Conservation (phyloP, 352 stramenopile species). For the Phytophthora cactorum region DNA sequence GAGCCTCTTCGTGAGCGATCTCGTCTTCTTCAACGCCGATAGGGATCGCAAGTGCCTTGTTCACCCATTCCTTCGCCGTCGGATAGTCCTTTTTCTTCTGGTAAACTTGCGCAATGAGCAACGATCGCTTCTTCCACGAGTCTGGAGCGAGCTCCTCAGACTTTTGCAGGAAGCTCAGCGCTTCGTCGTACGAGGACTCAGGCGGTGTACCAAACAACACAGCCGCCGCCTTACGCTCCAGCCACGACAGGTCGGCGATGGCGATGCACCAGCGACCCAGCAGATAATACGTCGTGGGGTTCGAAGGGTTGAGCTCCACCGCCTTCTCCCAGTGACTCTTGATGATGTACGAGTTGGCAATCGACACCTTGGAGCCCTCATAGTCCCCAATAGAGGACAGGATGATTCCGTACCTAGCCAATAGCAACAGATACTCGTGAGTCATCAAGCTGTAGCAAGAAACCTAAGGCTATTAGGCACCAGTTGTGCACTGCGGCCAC, state of each 20-base stretch:
- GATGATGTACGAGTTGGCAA: conserved; percentile 86
- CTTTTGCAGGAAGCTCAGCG: conserved; percentile 75
- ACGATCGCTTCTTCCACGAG: conserved; percentile 87
- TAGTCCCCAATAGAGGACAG: conserved; percentile 86
- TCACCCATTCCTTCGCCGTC: conserved; percentile 72
- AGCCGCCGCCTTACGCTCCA: conserved; percentile 83
- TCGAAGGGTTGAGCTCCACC: conserved; percentile 70
- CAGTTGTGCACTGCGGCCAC: conserved; percentile 83
- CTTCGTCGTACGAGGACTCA: conserved; percentile 84
- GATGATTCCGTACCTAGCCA: conserved; percentile 75
- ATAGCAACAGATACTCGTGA: conserved; percentile 6
- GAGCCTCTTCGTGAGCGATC: conserved; percentile 71
- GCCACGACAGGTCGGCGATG: conserved; percentile 85
- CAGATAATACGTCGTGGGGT: conserved; percentile 80
- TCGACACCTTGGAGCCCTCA: conserved; percentile 85
- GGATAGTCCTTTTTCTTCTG: conserved; percentile 76
- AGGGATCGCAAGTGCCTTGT: conserved; percentile 72
- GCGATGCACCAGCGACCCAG: conserved; percentile 86
- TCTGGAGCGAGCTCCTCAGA: conserved; percentile 74
- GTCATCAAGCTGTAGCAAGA: background rate
- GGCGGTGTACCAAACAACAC: conserved; percentile 85
- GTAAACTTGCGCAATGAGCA: conserved; percentile 85
- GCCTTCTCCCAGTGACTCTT: conserved; percentile 85
- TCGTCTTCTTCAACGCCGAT: conserved; percentile 70
- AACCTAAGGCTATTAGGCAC: conserved; percentile 24